Evolutionary conservation across 345 rosid genomes (phyloP).

Genomic region (Linum trigynum): DNA sequence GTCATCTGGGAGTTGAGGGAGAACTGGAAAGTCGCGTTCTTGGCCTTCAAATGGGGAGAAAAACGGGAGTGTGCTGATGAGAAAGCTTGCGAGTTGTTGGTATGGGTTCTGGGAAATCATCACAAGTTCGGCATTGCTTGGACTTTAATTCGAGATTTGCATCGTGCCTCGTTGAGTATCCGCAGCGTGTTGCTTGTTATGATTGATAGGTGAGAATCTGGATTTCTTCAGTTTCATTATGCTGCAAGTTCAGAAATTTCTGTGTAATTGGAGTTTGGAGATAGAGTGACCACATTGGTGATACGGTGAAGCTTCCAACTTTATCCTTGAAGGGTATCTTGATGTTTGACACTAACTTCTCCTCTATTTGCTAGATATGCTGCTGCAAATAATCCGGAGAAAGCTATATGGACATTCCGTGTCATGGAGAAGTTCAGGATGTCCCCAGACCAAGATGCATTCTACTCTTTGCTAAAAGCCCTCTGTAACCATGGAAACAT

Average conservation of each 20-base stretch:
- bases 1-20: slow-evolving; percentile 51
- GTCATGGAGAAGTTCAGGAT: slow-evolving; percentile 69
- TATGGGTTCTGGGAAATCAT: slow-evolving; percentile 61
- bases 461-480: slow-evolving; percentile 33
- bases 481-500: slow-evolving; percentile 70
- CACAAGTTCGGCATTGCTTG: slow-evolving; percentile 68
- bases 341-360: background rate
- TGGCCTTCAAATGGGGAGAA: slow-evolving; percentile 74
- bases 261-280: too few species aligned
- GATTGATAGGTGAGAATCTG: slow-evolving; percentile 59
- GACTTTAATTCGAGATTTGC: slow-evolving; percentile 68
- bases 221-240: slow-evolving; percentile 3
- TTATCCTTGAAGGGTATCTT: background rate
- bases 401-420: slow-evolving; percentile 59
- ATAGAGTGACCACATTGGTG: too few species aligned
- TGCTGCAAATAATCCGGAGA: slow-evolving; percentile 58
- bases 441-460: slow-evolving; percentile 75
- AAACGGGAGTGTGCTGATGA: slow-evolving; percentile 41
- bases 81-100: slow-evolving; percentile 42
- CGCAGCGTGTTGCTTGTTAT: slow-evolving; percentile 62
- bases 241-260: too few species aligned
- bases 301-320: too few species aligned
- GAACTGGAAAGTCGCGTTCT: slow-evolving; percentile 63
- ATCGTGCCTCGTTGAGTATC: slow-evolving; percentile 35
- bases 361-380: slow-evolving; percentile 46